Evolutionary conservation across 192 early-diverging fungal genomes (phyloP).

Genomic region (Linnemannia schmuckeri): DNA sequence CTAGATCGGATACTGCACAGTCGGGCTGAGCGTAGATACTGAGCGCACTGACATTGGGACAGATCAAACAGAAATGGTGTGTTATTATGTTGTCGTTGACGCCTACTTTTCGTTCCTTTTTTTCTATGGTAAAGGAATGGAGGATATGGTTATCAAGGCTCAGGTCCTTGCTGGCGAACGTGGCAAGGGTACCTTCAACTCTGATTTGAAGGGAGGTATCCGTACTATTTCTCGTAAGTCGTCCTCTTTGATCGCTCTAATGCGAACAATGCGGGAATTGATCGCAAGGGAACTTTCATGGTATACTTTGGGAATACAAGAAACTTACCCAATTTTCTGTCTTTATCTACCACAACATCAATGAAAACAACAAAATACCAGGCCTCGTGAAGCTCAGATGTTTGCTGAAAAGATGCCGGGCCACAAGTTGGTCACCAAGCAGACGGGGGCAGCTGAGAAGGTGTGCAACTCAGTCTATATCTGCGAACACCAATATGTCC

Average conservation of each 20-base stretch:
- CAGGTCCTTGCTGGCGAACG: conserved; percentile 99
- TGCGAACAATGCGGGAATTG: background rate
- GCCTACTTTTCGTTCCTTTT: background rate
- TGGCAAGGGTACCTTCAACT: conserved; percentile 98
- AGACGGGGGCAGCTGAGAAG: conserved; percentile 95
- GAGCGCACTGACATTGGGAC: background rate
- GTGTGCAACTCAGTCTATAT: conserved; percentile 96
- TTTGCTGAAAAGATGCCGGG: conserved; percentile 96
- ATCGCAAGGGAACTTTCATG: no score
- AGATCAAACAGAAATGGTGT: background rate
- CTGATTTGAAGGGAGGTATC: conserved; percentile 97
- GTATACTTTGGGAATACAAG: no score
- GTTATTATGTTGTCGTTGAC: background rate
- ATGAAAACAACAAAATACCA: conserved; percentile 34
- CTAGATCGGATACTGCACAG: background rate
- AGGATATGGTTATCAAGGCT: conserved; percentile 82
- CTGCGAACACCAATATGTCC: conserved; percentile 96
- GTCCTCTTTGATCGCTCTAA: background rate
- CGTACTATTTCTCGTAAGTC: conserved; percentile 89
- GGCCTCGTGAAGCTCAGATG: conserved; percentile 89
- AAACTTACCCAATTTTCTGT: background rate
- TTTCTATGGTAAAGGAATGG: conserved; percentile 56
- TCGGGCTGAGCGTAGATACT: background rate
- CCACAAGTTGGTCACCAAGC: conserved; percentile 98
- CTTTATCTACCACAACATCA: background rate